A percentile compares a stretch with the other conserved stretches of the same genome.
Evolutionary conservation across 164 flowering plant genomes (phyloP).

Genomic region (Macadamia integrifolia): DNA sequence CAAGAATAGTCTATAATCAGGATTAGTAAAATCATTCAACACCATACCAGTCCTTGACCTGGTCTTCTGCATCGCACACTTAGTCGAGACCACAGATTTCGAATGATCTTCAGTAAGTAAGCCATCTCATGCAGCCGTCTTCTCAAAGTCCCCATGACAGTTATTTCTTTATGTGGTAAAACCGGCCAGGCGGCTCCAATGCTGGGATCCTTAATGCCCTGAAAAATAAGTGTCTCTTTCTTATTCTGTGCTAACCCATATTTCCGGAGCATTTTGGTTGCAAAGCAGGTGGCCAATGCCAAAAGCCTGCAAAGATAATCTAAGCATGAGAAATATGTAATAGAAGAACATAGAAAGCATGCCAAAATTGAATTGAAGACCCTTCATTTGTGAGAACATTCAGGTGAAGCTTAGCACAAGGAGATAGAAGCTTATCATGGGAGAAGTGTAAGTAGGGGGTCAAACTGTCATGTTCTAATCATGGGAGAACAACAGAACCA

Average conservation of each 20-base stretch:
- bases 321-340: conserved; percentile 8
- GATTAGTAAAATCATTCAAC: neutral
- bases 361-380: too few species aligned
- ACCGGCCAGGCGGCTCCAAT: conserved; percentile 20
- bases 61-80: conserved; percentile 44
- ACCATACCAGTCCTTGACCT: conserved; percentile 51
- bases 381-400: too few species aligned
- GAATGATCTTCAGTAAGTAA: conserved; percentile 61
- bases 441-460: too few species aligned
- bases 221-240: conserved; percentile 17
- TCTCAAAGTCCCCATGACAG: conserved; percentile 23
- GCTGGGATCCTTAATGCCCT: conserved; percentile 10
- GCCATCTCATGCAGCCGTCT: conserved; percentile 73
- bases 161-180: conserved; percentile 18
- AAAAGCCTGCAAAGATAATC: conserved; percentile 60
- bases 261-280: conserved; percentile 69
- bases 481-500: too few species aligned
- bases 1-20: neutral
- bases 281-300: conserved; percentile 60
- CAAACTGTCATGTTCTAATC: too few species aligned
- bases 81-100: conserved; percentile 61
- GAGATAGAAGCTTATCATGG: too few species aligned
- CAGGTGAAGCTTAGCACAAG: too few species aligned
- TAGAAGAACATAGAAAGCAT: too few species aligned
- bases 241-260: conserved; percentile 58